Percentiles rank a stretch among this genome's conserved stretches.
Conservation (phyloP, 169 alveolate genomes). For the Amoebophrya sp. region DNA sequence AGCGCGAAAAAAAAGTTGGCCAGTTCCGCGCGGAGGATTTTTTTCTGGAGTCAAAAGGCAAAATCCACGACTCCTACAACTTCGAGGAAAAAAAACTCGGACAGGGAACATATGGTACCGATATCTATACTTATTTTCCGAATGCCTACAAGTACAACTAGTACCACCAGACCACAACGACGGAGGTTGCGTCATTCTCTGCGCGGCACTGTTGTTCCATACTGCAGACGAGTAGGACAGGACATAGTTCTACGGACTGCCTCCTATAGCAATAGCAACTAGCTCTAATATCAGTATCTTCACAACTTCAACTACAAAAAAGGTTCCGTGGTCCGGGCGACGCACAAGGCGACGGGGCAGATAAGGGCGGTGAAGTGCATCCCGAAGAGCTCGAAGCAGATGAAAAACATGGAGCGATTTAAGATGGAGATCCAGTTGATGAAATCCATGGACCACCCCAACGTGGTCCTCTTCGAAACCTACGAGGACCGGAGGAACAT, state of each 20-base stretch:
- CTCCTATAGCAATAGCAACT: not conserved
- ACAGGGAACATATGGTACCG: not conserved
- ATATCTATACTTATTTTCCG: not conserved
- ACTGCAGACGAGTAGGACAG: no score
- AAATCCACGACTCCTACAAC: not conserved
- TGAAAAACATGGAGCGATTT: not conserved
- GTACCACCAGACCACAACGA: not conserved
- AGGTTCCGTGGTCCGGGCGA: not conserved
- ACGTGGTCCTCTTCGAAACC: conserved; percentile 78
- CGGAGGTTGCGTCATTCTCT: not conserved
- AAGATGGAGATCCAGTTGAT: no score
- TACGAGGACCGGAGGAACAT: conserved; percentile 35
- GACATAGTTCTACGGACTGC: no score
- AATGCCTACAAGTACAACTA: not conserved
- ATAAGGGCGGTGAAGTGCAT: not conserved
- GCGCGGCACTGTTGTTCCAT: no score
- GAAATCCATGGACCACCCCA: conserved; percentile 86
- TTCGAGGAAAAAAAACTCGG: not conserved
- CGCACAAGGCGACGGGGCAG: not conserved
- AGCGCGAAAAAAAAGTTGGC: not conserved
- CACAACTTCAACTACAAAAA: not conserved
- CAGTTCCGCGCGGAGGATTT: not conserved
- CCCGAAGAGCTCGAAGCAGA: not conserved
- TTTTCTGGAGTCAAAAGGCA: not conserved
- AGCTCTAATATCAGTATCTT: not conserved